phyloP scores from a whole-genome alignment of 176 grass and related monocot genomes.

The Carex myosuroides region DNA sequence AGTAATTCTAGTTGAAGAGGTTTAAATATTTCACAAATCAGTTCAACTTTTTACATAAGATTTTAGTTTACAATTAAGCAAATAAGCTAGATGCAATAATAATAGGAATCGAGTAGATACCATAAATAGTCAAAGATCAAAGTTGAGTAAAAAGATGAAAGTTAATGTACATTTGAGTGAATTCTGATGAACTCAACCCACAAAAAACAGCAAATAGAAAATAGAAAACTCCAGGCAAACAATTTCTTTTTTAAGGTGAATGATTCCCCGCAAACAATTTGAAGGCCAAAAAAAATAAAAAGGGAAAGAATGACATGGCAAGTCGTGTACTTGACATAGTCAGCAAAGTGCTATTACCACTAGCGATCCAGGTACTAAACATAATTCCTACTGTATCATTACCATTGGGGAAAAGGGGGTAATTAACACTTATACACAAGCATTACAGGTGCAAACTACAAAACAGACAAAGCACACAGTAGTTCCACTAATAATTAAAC shows the following conservation, averaged over 20 bases:
- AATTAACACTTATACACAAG: neutral
- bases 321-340: neutral
- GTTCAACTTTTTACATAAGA: neutral
- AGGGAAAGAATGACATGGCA: neutral
- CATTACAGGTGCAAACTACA: neutral
- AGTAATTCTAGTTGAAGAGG: neutral
- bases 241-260: neutral
- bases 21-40: neutral
- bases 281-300: too few relatives aligned
- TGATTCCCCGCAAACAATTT: neutral
- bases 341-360: neutral
- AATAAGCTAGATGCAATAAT: neutral
- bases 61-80: neutral
- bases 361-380: neutral
- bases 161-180: neutral
- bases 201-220: neutral
- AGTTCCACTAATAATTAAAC: slow-evolving; percentile 13
- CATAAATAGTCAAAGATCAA: neutral
- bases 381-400: neutral
- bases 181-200: neutral
- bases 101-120: neutral
- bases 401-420: neutral
- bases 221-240: too few relatives aligned
- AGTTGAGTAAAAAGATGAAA: neutral
- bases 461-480: neutral